phyloP scores from a whole-genome alignment of 768 basidiomycete genomes.

The Tricholoma sp. region DNA sequence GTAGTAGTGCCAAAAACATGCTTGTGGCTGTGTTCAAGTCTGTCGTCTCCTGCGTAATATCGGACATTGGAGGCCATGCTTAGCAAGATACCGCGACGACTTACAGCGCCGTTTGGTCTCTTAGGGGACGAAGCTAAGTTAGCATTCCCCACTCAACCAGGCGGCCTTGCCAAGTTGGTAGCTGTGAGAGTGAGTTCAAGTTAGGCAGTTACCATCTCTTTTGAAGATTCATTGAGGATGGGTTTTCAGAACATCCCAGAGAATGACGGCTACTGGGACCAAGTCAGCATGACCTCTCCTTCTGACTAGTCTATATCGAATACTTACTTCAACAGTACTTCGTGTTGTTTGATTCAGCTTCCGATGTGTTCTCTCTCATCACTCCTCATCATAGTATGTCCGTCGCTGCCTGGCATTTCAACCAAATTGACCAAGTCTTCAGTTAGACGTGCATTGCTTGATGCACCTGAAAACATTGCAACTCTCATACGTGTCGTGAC shows the following conservation, averaged over 20 bases:
- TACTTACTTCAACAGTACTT: constrained; percentile 52
- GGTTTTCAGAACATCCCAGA: constrained; percentile 60
- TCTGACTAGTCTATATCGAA: neutral
- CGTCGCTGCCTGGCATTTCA: neutral
- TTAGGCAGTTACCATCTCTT: constrained; percentile 6
- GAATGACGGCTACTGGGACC: constrained; percentile 85
- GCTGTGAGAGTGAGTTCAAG: constrained; percentile 71
- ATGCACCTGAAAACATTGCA: constrained; percentile 82
- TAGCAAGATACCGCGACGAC: constrained; percentile 63
- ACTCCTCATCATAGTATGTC: constrained; percentile 77
- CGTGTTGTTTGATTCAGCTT: constrained; percentile 80
- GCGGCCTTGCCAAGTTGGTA: constrained; percentile 73
- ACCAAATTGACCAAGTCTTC: constrained; percentile 5
- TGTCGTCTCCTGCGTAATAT: neutral
- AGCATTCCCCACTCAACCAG: constrained; percentile 77
- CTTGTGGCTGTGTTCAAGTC: no score
- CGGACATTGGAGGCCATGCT: constrained; percentile 40
- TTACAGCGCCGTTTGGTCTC: constrained; percentile 72
- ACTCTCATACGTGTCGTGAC: constrained; percentile 73
- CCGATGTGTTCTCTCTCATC: constrained; percentile 88
- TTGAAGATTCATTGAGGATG: neutral
- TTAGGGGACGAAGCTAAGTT: constrained; percentile 87
- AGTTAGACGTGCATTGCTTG: constrained; percentile 80
- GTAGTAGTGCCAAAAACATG: no score
- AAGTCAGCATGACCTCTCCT: constrained; percentile 42